Conservation (phyloP, 495 filamentous ascomycete species). For the Penicillium ucsense region DNA sequence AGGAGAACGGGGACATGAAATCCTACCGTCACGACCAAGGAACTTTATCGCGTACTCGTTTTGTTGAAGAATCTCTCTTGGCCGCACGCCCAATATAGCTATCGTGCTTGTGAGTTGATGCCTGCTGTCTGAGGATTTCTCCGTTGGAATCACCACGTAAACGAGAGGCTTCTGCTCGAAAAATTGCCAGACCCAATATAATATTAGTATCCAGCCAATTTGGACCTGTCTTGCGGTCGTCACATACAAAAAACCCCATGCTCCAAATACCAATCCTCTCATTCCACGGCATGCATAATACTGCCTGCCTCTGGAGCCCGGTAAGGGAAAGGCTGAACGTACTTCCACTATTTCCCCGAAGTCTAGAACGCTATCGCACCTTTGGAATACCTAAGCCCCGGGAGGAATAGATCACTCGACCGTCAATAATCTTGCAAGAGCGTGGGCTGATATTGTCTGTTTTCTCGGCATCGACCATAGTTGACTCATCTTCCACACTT, state of each 20-base stretch:
- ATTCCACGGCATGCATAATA: constrained; percentile 29
- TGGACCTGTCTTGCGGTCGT: background rate
- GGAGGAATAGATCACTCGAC: constrained; percentile 17
- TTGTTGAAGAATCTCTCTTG: constrained; percentile 21
- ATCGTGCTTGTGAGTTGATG: constrained; percentile 36
- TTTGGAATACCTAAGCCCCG: constrained; percentile 3
- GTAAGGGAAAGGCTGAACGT: constrained; percentile 23
- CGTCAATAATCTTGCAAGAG: constrained; percentile 9
- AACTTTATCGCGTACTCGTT: constrained; percentile 17
- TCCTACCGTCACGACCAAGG: constrained; percentile 9
- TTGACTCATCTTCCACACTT: constrained; percentile 19
- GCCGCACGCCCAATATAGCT: constrained; percentile 32
- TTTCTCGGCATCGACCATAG: constrained; percentile 18
- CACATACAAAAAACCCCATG: constrained; percentile 30
- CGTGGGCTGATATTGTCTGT: constrained; percentile 13
- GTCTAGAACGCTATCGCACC: constrained; percentile 11
- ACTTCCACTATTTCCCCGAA: constrained; percentile 8
- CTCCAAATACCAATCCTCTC: constrained; percentile 34
- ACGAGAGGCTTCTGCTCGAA: constrained; percentile 37
- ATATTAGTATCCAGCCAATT: background rate
- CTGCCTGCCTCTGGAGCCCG: constrained; percentile 27
- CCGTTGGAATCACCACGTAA: constrained; percentile 20
- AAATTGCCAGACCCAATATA: constrained; percentile 24
- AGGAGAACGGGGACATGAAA: background rate
- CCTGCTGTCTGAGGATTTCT: constrained; percentile 15